A percentile compares a stretch with the other conserved stretches of the same genome.
Conservation (phyloP, 106 monocot species). For the Apostasia shenzhenica region DNA sequence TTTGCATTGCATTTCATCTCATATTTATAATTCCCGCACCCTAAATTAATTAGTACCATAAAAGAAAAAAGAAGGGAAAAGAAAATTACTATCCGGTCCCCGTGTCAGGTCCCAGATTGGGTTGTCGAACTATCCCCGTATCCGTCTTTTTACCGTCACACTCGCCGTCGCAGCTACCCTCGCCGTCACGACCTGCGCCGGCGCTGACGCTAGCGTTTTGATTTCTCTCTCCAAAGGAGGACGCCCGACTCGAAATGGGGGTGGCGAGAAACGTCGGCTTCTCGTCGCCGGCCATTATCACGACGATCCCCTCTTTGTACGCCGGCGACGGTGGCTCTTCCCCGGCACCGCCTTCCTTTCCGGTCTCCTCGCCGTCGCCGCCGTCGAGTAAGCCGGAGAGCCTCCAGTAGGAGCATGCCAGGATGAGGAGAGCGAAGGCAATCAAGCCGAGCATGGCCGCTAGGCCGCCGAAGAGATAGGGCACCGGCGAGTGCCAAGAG, state of each 20-base stretch:
- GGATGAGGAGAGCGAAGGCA: conserved; percentile 17
- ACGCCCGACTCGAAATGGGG: conserved; percentile 11
- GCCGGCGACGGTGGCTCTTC: not conserved
- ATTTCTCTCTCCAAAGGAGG: not conserved
- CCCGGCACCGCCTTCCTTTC: not conserved
- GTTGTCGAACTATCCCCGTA: no score
- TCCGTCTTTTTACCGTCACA: no score
- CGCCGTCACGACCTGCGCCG: no score
- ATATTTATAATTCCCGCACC: no score
- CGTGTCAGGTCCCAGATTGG: no score
- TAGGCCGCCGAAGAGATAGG: conserved; percentile 17
- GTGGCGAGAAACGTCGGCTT: conserved; percentile 20
- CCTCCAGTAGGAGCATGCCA: conserved; percentile 20
- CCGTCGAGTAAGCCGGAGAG: conserved; percentile 10
- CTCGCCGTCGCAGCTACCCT: no score
- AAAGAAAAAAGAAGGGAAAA: no score
- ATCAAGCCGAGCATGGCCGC: conserved; percentile 17
- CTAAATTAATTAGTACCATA: no score
- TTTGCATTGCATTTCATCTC: no score
- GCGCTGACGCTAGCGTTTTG: not conserved
- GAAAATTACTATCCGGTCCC: no score
- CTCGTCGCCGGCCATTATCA: conserved; percentile 19
- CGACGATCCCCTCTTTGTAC: conserved; percentile 3
- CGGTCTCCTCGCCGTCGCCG: not conserved
- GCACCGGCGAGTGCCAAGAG: conserved; percentile 20